These are phyloP conservation scores for Adiantum capillusveneris DNA, from an alignment of 75 land plant species.

Conservation along the genomic window DNA sequence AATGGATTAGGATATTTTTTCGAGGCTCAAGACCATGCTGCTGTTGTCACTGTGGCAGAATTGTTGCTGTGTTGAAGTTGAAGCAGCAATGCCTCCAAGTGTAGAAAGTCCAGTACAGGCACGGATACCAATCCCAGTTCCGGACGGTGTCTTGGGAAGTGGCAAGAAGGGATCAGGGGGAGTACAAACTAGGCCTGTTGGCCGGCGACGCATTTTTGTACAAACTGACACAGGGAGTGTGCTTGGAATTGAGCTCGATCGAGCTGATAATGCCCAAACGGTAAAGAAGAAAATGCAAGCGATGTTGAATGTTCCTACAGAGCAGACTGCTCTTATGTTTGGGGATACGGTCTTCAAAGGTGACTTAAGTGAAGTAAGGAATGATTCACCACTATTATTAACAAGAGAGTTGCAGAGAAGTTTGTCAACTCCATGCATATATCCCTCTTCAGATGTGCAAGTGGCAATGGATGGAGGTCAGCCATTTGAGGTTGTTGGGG, in stretches of 20 bases:
- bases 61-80: too few relatives aligned
- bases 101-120: slow-evolving; percentile 49
- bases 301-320: slow-evolving; percentile 45
- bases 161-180: slow-evolving; percentile 21
- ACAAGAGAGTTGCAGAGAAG: slow-evolving; percentile 44
- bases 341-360: slow-evolving; percentile 51
- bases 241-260: slow-evolving; percentile 48
- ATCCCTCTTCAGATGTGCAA: slow-evolving; percentile 37
- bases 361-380: slow-evolving; percentile 44
- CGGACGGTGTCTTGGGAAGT: slow-evolving; percentile 29
- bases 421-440: slow-evolving; percentile 68
- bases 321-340: slow-evolving; percentile 50
- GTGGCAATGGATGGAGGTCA: slow-evolving; percentile 34
- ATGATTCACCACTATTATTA: slow-evolving; percentile 38
- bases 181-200: slow-evolving; percentile 25
- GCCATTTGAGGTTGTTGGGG: too few relatives aligned
- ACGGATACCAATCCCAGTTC: slow-evolving; percentile 45
- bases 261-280: slow-evolving; percentile 56
- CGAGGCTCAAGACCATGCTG: too few relatives aligned
- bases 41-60: too few relatives aligned
- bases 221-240: slow-evolving; percentile 62
- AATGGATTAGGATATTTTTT: too few relatives aligned
- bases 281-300: slow-evolving; percentile 54
- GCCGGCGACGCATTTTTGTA: slow-evolving; percentile 47
- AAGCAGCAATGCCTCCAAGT: slow-evolving; percentile 39